Conservation (phyloP, 768 basidiomycete genomes). For the Sarcodon sp. region DNA sequence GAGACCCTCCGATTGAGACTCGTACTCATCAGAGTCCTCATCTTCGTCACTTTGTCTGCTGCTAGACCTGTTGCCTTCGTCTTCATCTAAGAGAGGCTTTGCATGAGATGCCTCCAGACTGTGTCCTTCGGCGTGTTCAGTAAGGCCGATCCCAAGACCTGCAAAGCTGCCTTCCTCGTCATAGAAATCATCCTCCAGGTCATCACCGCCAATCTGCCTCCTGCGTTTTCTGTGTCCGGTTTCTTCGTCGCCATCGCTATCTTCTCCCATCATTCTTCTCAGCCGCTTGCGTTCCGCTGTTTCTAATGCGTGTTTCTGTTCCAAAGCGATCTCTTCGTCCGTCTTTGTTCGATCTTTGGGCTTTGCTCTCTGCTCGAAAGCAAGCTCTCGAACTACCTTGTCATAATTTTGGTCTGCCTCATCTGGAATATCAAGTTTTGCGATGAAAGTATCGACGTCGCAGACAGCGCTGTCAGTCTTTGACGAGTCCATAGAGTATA, state of each 20-base stretch:
- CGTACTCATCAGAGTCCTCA: conserved; percentile 23
- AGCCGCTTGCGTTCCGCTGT: conserved; percentile 71
- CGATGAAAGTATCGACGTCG: not conserved
- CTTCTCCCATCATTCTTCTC: conserved; percentile 77
- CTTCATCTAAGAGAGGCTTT: conserved; percentile 6
- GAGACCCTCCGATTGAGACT: conserved; percentile 21
- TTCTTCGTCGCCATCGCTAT: conserved; percentile 53
- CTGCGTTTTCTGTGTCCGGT: conserved; percentile 35
- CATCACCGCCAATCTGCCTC: conserved; percentile 60
- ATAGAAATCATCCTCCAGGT: conserved; percentile 81
- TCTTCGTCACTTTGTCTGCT: conserved; percentile 26
- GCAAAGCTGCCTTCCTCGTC: conserved; percentile 12
- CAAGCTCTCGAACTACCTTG: conserved; percentile 82
- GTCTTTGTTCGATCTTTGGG: conserved; percentile 95
- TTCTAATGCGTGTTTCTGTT: conserved; percentile 78
- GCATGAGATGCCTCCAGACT: no score
- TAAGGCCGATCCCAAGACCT: conserved; percentile 21
- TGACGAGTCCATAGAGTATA: conserved; percentile 43
- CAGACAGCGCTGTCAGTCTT: conserved; percentile 10
- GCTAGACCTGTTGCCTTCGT: conserved; percentile 13
- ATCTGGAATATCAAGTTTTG: not conserved
- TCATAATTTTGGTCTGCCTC: conserved; percentile 65
- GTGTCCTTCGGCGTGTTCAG: conserved; percentile 9
- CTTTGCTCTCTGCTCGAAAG: conserved; percentile 86
- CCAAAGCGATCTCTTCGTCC: conserved; percentile 84